Evolutionary conservation across 176 grass and related monocot genomes (phyloP).

Genomic region (Typha latifolia): DNA sequence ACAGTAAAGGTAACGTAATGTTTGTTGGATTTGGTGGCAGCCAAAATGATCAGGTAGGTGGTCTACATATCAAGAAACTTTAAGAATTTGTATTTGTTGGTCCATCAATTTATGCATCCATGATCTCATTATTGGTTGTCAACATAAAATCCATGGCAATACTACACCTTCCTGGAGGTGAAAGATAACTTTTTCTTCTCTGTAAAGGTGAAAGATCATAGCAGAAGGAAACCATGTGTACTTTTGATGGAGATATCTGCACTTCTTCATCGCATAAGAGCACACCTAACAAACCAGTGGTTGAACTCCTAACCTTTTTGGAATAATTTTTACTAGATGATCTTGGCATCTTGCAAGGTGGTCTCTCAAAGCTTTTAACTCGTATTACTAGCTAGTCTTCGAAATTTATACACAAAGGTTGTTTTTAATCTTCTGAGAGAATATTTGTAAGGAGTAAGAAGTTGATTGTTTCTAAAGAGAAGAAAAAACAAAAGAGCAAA

Average conservation of each 20-base stretch:
- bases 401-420: background rate
- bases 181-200: too few relatives aligned
- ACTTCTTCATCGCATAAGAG: too few relatives aligned
- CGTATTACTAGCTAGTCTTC: background rate
- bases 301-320: too few relatives aligned
- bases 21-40: slow-evolving; percentile 42
- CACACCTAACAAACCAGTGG: too few relatives aligned
- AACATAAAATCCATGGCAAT: background rate
- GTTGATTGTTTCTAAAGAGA: too few relatives aligned
- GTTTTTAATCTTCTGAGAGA: background rate
- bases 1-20: background rate
- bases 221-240: too few relatives aligned
- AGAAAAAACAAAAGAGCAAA: too few relatives aligned
- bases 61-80: slow-evolving; percentile 25
- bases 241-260: too few relatives aligned
- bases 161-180: too few relatives aligned
- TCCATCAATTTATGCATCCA: background rate
- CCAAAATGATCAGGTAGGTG: slow-evolving; percentile 23
- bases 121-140: background rate
- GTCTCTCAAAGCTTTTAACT: background rate
- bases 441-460: background rate
- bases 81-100: background rate
- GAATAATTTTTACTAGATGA: too few relatives aligned
- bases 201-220: too few relatives aligned
- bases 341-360: background rate